Conservation (phyloP, 2,329 filamentous ascomycete genomes). For the Fonsecaea erecta region DNA sequence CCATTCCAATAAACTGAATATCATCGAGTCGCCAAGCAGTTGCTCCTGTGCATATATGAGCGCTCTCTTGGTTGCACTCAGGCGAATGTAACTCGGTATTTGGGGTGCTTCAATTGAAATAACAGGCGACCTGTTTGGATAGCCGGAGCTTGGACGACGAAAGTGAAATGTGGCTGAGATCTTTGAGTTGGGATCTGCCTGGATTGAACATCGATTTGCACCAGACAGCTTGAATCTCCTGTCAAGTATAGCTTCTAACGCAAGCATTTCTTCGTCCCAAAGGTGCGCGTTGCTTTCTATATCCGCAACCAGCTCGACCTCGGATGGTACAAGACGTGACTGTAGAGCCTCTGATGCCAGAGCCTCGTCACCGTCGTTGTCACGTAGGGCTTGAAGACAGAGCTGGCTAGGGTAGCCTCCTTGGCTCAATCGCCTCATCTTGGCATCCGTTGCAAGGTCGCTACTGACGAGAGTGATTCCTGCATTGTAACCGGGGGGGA, state of each 20-base stretch:
- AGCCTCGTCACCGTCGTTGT: constrained; percentile 71
- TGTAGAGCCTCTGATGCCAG: constrained; percentile 81
- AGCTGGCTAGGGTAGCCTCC: constrained; percentile 86
- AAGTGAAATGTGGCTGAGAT: constrained; percentile 59
- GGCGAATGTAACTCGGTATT: constrained; percentile 87
- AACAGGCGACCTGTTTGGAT: constrained; percentile 67
- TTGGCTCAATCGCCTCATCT: constrained; percentile 78
- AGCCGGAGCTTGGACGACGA: constrained; percentile 69
- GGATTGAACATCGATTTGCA: constrained; percentile 70
- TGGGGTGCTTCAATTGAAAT: constrained; percentile 65
- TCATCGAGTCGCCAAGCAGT: constrained; percentile 82
- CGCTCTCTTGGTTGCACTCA: constrained; percentile 81
- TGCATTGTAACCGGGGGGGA: constrained; percentile 89
- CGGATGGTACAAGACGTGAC: constrained; percentile 56
- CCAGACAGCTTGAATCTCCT: constrained; percentile 69
- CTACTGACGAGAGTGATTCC: constrained; percentile 84
- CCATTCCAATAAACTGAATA: constrained; percentile 91
- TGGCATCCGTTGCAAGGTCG: constrained; percentile 78
- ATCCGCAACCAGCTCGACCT: constrained; percentile 1
- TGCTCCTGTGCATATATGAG: constrained; percentile 72
- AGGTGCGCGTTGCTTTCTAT: constrained; percentile 51
- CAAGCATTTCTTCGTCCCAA: constrained; percentile 86
- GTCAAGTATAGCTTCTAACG: constrained; percentile 83
- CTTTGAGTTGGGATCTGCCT: constrained; percentile 54
- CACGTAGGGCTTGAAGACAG: constrained; percentile 76